Conservation (phyloP, 331 rosid genomes). For the Stylosanthes scabra region DNA sequence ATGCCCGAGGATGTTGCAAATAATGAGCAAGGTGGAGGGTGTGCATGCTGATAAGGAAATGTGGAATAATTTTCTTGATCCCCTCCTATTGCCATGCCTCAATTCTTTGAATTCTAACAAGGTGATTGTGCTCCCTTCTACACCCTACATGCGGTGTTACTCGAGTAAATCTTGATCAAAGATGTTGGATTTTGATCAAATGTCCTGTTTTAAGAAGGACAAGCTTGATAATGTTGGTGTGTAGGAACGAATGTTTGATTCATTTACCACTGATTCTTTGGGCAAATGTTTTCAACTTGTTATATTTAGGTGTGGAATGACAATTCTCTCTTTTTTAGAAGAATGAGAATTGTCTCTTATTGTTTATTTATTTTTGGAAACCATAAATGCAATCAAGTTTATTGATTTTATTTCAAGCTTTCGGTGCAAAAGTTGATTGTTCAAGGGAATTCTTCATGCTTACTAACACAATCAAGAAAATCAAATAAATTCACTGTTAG, state of each 20-base stretch:
- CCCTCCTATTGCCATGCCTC: neutral
- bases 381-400: neutral
- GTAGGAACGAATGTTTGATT: slow-evolving; percentile 33
- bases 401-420: no score
- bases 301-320: slow-evolving; percentile 26
- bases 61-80: slow-evolving; percentile 17
- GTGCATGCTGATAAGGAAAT: slow-evolving; percentile 65
- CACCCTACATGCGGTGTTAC: slow-evolving; percentile 32
- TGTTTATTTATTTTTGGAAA: no score
- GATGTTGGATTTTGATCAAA: slow-evolving; percentile 9
- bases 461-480: no score
- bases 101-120: slow-evolving; percentile 7
- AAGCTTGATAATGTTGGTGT: slow-evolving; percentile 28
- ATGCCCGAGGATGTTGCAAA: slow-evolving; percentile 70
- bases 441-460: no score
- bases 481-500: no score
- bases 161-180: slow-evolving; percentile 28
- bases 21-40: slow-evolving; percentile 74
- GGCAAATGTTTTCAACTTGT: neutral
- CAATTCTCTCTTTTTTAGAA: neutral
- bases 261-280: slow-evolving; percentile 31
- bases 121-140: slow-evolving; percentile 29
- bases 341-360: no score
- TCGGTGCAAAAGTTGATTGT: no score
- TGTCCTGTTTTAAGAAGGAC: slow-evolving; percentile 31